Conservation (phyloP, 2,329 filamentous ascomycete genomes). For the Aureobasidium sp. region DNA sequence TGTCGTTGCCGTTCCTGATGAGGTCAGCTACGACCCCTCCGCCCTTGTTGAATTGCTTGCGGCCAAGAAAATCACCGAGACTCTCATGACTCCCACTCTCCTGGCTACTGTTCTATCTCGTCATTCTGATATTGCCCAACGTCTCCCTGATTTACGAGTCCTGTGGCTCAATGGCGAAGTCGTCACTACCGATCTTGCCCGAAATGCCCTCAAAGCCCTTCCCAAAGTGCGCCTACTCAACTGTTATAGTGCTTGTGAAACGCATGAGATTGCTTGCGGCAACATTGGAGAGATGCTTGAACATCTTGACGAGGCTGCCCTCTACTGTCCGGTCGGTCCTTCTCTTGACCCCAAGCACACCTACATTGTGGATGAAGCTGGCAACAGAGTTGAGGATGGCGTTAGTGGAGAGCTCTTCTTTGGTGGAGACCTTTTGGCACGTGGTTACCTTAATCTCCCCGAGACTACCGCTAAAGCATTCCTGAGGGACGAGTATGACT, state of each 20-base stretch:
- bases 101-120: constrained; percentile 66
- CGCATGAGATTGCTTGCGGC: constrained; percentile 71
- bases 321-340: constrained; percentile 67
- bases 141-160: constrained; percentile 60
- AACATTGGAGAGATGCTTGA: constrained; percentile 61
- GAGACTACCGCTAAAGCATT: constrained; percentile 72
- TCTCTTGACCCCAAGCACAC: constrained; percentile 61
- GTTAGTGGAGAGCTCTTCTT: constrained; percentile 67
- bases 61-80: constrained; percentile 64
- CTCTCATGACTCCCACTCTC: constrained; percentile 75
- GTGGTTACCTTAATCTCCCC: constrained; percentile 72
- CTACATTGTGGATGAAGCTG: constrained; percentile 66
- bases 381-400: constrained; percentile 56
- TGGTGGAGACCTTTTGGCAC: constrained; percentile 64
- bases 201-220: constrained; percentile 59
- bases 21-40: constrained; percentile 69
- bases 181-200: constrained; percentile 68
- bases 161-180: constrained; percentile 80
- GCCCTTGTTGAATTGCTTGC: constrained; percentile 65
- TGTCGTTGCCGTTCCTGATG: constrained; percentile 67
- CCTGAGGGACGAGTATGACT: constrained; percentile 56
- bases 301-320: constrained; percentile 49
- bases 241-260: constrained; percentile 77
- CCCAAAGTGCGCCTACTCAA: constrained; percentile 66
- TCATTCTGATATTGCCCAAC: constrained; percentile 57